These are phyloP conservation scores for Phyllachora maydis DNA, from an alignment of 2,329 filamentous ascomycete species.

Conservation along the genomic window DNA sequence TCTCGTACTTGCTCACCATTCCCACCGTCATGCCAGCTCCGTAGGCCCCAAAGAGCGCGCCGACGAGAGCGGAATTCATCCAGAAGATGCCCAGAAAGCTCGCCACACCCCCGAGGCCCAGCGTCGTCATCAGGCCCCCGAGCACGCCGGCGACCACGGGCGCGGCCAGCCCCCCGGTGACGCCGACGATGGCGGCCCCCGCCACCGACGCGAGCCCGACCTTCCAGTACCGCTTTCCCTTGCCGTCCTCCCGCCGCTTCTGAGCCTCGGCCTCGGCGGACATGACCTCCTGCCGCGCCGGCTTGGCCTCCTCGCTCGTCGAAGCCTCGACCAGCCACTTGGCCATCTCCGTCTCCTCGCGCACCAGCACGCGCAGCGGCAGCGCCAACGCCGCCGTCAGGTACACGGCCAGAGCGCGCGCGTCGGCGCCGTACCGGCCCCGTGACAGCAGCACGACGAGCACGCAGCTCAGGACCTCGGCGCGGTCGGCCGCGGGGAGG, in stretches of 20 bases:
- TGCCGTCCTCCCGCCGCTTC: slow-evolving; percentile 51
- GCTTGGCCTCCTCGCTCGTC: slow-evolving; percentile 17
- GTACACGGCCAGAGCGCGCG: slow-evolving; percentile 45
- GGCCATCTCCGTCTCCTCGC: slow-evolving; percentile 57
- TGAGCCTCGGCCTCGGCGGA: slow-evolving; percentile 58
- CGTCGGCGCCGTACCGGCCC: slow-evolving; percentile 57
- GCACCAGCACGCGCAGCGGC: slow-evolving; percentile 36
- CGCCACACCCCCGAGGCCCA: slow-evolving; percentile 70
- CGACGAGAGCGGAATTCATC: slow-evolving; percentile 69
- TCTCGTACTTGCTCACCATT: slow-evolving; percentile 75
- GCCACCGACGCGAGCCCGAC: slow-evolving; percentile 76
- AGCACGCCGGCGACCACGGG: slow-evolving; percentile 74
- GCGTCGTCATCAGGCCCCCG: slow-evolving; percentile 64
- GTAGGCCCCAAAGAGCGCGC: slow-evolving; percentile 74
- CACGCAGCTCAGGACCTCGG: slow-evolving; percentile 46
- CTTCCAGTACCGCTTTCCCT: slow-evolving; percentile 61
- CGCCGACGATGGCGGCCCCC: slow-evolving; percentile 74
- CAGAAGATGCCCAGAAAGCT: slow-evolving; percentile 74
- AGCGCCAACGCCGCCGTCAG: slow-evolving; percentile 47
- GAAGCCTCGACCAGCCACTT: slow-evolving; percentile 50
- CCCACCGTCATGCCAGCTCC: slow-evolving; percentile 50
- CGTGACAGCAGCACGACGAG: slow-evolving; percentile 51
- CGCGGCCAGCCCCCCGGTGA: slow-evolving; percentile 80
- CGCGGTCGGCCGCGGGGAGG: slow-evolving; percentile 34
- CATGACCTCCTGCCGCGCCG: slow-evolving; percentile 23